These are phyloP conservation scores for Pinguiococcus pyrenoidosus DNA, from an alignment of 108 stramenopile species.

Conservation along the genomic window DNA sequence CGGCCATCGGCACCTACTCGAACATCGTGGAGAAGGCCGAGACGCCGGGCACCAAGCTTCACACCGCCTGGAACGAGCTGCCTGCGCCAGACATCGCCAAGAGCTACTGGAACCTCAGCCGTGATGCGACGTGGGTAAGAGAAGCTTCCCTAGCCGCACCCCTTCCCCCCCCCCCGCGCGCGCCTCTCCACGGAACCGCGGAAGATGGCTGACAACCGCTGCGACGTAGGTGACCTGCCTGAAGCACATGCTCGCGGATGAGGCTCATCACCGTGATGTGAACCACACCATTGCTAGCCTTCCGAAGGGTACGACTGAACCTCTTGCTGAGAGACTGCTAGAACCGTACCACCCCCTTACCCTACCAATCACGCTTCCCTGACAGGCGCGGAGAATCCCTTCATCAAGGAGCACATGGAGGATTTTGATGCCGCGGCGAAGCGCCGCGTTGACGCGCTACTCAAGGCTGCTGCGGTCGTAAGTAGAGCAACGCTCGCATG, in stretches of 20 bases:
- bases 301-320: too few relatives aligned
- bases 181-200: background rate
- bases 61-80: constrained; percentile 55
- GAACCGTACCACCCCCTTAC: too few relatives aligned
- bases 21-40: constrained; percentile 76
- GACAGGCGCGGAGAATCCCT: too few relatives aligned
- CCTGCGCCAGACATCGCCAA: constrained; percentile 37
- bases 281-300: constrained; percentile 53
- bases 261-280: constrained; percentile 85
- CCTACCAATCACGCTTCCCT: too few relatives aligned
- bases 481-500: too few relatives aligned
- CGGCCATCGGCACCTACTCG: constrained; percentile 69
- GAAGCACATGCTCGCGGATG: constrained; percentile 77
- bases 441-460: too few relatives aligned
- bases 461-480: too few relatives aligned
- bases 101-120: constrained; percentile 53
- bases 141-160: background rate
- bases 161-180: background rate
- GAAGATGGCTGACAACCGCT: background rate
- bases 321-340: too few relatives aligned
- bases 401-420: too few relatives aligned
- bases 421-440: too few relatives aligned
- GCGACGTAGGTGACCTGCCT: constrained; percentile 70
- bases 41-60: constrained; percentile 38
- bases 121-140: constrained; percentile 2